Evolutionary conservation across 768 basidiomycete genomes (phyloP), one percentile per base, ranked within the genome.

Genomic region (Suillus subluteus): DNA sequence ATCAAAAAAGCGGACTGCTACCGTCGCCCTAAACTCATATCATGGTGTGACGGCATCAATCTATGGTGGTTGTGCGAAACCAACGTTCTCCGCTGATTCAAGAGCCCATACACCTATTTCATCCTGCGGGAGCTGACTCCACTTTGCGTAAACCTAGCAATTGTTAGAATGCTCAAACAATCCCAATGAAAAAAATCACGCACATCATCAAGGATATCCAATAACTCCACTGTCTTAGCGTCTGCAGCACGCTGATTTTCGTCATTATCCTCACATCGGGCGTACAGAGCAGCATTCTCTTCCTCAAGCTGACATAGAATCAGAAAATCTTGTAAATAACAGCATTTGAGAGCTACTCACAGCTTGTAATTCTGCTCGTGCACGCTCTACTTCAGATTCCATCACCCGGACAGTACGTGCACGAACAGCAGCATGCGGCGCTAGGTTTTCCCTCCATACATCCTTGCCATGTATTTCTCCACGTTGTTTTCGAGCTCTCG

Each of bases 401-500:
- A 94, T 73, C 6, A 88, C 73, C 1, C 91, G 91, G 6, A 91
- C 77, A 0, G 87, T 88, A 62, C 87, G 81, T 1, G 91, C 90
- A 58, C 84, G 82, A 37, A 88, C 85, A 7, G 89, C 90, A 37
- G 82, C 82, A 16, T 81, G 84, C 2, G 93, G 90, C 55, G 86
- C 83, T 38, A 94, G 76, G 65, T 87, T 81, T 59, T 87, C 85
- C 66, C 78, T 85, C 91, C 92, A 94, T 0, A 84, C 71, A 73
- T 92, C 90, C 16, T 82, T 84, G 0, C 81, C 80, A 15, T 75
- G 69, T n/a, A 66, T 72, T 35, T 76, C 77, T 4, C 75, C 82
- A 8, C 82, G 82, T 56, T 81, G 80, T 43, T 82, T 82, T 62
- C 88, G 86, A 30, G 84, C 72, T 74, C 88, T 68, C 9, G 91